These are phyloP conservation scores for Capsicum baccatum DNA, from an alignment of 257 asterid genomes.

Conservation along the genomic window DNA sequence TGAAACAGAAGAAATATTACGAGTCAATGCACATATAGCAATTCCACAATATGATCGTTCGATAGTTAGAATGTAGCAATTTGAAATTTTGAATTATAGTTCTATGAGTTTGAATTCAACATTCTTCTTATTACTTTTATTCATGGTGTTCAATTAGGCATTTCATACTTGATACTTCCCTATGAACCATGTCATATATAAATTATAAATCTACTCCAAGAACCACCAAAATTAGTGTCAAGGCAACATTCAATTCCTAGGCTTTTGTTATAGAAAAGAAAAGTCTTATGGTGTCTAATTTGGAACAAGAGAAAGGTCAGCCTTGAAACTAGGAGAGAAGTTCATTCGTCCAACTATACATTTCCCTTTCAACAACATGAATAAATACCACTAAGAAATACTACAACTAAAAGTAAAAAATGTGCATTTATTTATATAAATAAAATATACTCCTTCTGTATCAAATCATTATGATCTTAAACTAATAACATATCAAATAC, in stretches of 20 bases:
- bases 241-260: background rate
- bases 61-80: background rate
- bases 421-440: too few species aligned
- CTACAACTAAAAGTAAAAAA: too few species aligned
- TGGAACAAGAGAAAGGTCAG: conserved; percentile 4
- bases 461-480: too few species aligned
- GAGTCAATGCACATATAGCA: background rate
- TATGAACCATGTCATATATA: background rate
- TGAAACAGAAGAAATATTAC: background rate
- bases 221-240: background rate
- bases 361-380: conserved; percentile 1
- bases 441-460: background rate
- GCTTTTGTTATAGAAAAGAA: background rate
- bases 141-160: background rate
- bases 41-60: background rate
- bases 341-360: conserved; percentile 4
- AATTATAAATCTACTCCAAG: background rate
- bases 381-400: background rate
- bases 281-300: conserved; percentile 10
- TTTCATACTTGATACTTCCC: background rate
- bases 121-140: background rate
- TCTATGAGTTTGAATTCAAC: background rate
- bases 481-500: too few species aligned
- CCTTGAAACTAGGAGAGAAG: background rate
- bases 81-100: background rate